Base-by-base conservation (phyloP, 805 yeast species). In the Wickerhamomyces alni region DNA sequence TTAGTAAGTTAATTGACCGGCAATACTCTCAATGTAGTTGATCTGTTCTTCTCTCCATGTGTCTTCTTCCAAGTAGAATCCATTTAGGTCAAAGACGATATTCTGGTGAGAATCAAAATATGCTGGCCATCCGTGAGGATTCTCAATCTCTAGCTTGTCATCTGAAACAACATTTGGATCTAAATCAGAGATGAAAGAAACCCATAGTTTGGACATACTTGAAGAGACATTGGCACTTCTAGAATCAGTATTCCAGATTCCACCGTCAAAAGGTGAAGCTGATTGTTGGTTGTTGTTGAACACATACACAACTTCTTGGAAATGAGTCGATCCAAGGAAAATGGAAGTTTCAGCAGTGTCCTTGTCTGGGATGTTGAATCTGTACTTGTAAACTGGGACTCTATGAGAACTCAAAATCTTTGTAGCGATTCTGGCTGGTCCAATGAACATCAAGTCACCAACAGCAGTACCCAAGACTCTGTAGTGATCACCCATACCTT, bases 121-220 rank as follows among this genome's bases (percentile, higher is more conserved):
- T 2, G 28, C 26, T 17, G 41, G 38, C 44, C 44, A 41, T 4
- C 34, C 33, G 19, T 30, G 29, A 2, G n/a, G 22, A 8, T n/a
- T 22, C 9, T 26, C 7, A 7, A 22, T 30, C 3, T 17, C 37
- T 1, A n/a, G 18, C 8, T 26, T n/a, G 4, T 28, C 31, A 8
- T 25, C 25, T 8, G n/a, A 3, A 2, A 18, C 38, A 4, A 8
- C 69, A 47, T 65, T 60, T 40, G 69, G 52, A 48, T 67, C 70
- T 32, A 69, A 70, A 48, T 69, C 62, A 47, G 66, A 26, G 11
- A 41, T 35, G 28, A 41, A 41, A 11, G 31, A 18, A 21, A 16
- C 39, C 41, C 41, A 41, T 2, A 38, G 13, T 16, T 41, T 41
- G 5, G 42, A 38, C 3, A 41, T 35, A 1, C 33, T 27, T 8